These are phyloP conservation scores for Cryptococcus sp. DNA, from an alignment of 1,284 basidiomycete species.

Conservation along the genomic window DNA sequence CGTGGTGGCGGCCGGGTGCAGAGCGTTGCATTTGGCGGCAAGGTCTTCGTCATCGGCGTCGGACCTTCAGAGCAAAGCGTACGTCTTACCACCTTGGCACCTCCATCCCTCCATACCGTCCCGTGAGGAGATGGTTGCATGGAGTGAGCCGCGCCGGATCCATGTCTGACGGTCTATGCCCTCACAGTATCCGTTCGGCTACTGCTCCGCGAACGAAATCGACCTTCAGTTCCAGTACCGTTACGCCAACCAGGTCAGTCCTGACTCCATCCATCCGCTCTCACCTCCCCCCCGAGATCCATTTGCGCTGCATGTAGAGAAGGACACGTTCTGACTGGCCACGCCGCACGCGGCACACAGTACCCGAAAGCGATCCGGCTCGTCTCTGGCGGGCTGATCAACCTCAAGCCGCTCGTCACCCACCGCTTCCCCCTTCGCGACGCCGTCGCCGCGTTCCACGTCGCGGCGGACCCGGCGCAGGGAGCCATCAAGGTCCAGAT, in stretches of 20 bases:
- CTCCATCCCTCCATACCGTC: not conserved
- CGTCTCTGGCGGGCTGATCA: conserved; percentile 70
- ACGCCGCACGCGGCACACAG: conserved; percentile 14
- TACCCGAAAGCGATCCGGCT: conserved; percentile 82
- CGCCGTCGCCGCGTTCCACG: conserved; percentile 73
- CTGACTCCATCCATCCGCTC: not conserved
- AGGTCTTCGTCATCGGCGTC: conserved; percentile 57
- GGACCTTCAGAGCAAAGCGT: conserved; percentile 51
- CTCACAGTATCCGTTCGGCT: conserved; percentile 52
- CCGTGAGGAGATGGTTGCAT: not conserved
- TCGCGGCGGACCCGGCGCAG: conserved; percentile 44
- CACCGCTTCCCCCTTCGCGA: conserved; percentile 73
- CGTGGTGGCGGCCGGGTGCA: conserved; percentile 11
- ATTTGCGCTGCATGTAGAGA: not conserved
- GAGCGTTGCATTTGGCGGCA: conserved; percentile 52
- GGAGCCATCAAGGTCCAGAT: conserved; percentile 52
- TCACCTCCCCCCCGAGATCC: not conserved
- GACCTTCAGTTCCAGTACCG: conserved; percentile 55
- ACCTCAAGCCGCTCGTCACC: conserved; percentile 84
- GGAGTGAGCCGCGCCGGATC: no score
- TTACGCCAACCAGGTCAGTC: conserved; percentile 48
- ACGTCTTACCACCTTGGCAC: conserved; percentile 12
- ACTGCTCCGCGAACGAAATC: conserved; percentile 55
- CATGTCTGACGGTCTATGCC: conserved; percentile 1
- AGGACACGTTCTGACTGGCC: conserved; percentile 9